Conservation (phyloP, 176 grass and related monocot species). For the Eremochloa ophiuroides region DNA sequence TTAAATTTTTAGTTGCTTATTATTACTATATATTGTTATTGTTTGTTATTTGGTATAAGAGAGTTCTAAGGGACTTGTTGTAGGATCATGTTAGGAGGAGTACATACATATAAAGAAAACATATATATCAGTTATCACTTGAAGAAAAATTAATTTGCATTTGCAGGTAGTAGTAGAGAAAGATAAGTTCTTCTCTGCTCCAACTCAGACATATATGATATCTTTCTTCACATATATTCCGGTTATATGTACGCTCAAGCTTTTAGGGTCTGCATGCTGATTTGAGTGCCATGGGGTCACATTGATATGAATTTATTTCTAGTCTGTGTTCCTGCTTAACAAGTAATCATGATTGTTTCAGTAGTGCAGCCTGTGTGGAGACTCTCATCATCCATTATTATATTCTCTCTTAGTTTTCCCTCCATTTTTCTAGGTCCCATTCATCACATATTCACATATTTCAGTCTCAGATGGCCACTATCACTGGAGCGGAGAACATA, state of each 20-base stretch:
- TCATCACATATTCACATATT: constrained; percentile 17
- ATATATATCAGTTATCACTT: constrained; percentile 25
- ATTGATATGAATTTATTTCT: constrained; percentile 27
- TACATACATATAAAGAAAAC: constrained; percentile 16
- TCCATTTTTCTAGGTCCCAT: constrained; percentile 34
- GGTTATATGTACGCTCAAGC: not conserved
- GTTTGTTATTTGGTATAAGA: constrained; percentile 41
- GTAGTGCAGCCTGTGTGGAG: constrained; percentile 13
- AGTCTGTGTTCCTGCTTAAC: constrained; percentile 17
- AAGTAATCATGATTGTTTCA: constrained; percentile 25
- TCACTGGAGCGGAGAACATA: not conserved
- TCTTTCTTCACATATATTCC: not conserved
- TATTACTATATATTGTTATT: constrained; percentile 23
- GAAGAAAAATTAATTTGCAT: constrained; percentile 14
- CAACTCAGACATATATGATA: not conserved
- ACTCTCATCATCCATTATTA: constrained; percentile 26
- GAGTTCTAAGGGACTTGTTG: constrained; percentile 20
- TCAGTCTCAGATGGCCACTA: constrained; percentile 20
- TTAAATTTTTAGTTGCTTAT: constrained; percentile 25
- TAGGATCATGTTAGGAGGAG: constrained; percentile 41
- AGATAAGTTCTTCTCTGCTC: constrained; percentile 15
- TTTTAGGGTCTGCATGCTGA: constrained; percentile 21
- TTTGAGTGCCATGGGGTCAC: constrained; percentile 26
- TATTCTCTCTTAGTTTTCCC: constrained; percentile 4
- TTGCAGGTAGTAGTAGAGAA: constrained; percentile 12